phyloP scores from a whole-genome alignment of 2,329 filamentous ascomycete species.

The Fusarium anguioides region DNA sequence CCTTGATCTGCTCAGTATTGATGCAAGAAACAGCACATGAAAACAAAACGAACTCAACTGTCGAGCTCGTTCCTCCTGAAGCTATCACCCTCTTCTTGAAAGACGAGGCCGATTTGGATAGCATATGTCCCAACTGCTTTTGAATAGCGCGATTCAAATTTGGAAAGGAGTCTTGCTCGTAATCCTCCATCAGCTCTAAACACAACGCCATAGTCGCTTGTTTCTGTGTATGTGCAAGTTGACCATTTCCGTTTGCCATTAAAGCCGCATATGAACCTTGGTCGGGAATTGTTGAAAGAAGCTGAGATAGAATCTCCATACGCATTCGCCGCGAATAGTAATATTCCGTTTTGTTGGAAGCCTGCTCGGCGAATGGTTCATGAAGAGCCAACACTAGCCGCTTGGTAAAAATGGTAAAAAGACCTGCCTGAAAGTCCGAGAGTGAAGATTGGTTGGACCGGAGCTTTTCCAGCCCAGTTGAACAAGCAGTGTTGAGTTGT shows the following conservation, averaged over 20 bases:
- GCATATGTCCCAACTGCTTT: not conserved
- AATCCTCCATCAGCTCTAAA: not conserved
- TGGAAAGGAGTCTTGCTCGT: not conserved
- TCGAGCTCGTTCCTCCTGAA: not conserved
- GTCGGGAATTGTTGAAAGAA: not conserved
- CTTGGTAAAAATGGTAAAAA: not conserved
- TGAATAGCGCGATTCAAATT: not conserved
- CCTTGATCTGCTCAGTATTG: too few relatives aligned
- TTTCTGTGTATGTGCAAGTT: not conserved
- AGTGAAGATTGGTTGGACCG: not conserved
- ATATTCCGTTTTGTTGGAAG: not conserved
- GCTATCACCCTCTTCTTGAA: not conserved
- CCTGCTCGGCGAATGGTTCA: not conserved
- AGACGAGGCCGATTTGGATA: not conserved
- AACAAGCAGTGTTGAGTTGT: not conserved
- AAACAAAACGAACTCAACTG: not conserved
- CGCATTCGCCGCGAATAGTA: constrained; percentile 3
- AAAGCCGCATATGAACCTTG: not conserved
- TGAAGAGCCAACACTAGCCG: not conserved
- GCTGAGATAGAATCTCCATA: not conserved
- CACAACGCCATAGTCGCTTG: not conserved
- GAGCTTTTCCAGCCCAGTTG: not conserved
- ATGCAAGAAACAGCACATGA: not conserved
- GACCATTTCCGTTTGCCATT: not conserved
- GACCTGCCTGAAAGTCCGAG: not conserved